Evolutionary conservation across 2,329 filamentous ascomycete species (phyloP), one percentile per base, ranked within the genome.

Genomic region (Botrytis elliptica): DNA sequence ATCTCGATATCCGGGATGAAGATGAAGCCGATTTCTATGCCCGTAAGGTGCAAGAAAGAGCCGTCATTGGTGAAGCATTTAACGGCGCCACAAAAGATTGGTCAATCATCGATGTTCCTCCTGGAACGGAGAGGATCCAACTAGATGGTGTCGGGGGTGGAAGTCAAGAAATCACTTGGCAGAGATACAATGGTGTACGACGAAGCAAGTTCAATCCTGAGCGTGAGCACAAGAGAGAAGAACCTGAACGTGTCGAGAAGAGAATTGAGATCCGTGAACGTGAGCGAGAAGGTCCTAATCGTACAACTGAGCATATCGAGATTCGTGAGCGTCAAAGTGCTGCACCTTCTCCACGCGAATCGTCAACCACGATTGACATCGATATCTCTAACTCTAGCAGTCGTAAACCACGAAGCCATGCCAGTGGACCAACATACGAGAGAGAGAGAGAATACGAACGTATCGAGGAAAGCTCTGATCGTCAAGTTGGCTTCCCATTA

Each of bases 61-160:
- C 89, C 33, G 89, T 88, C 75, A 88, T 91, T 79, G 92, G 92
- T 70, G 93, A 95, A 82, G 92, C 91, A 36, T 90, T 87, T 81
- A 88, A 92, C 78, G 92, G 93, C 70, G 90, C 89, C 29, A 94
- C 92, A 52, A 90, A 89, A 76, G 92, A 90, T 79, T 97, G 94
- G 93, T 87, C 89, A 71, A 92, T 97, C 75, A 88, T 97, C 55
- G 93, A 97, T 82, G 91, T 97, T 57, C 93, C 93, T 1, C 92
- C 93, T 0, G 93, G 93, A 74, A 95, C 93, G 0, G 91, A 93
- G 83, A 89, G 91, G 59, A 91, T 96, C n/a, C 88, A 88, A 71
- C 92, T 96, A 91, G 92, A 96, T 77, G 93, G 93, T 71, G 86
- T 89, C 38, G 93, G 93, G 33, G 92, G 92, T 66, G 92, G 86